phyloP scores from a whole-genome alignment of 805 yeast genomes.

The Ogataea trehaloabstinens region DNA sequence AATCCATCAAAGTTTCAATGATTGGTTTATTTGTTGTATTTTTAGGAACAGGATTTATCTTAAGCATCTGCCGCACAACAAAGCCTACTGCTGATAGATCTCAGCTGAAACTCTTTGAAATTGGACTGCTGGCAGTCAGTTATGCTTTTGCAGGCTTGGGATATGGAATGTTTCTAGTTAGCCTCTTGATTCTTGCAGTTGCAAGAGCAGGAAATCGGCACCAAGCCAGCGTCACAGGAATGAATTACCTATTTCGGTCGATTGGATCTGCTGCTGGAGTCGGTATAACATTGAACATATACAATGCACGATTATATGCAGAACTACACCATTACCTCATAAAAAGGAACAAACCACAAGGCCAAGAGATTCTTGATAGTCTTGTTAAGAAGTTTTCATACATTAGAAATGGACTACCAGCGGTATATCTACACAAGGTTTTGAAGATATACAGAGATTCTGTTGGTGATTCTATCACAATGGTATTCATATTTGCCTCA shows the following conservation, averaged over 20 bases:
- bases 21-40: slow-evolving; percentile 21
- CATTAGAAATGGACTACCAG: slow-evolving; percentile 31
- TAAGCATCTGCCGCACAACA: slow-evolving; percentile 16
- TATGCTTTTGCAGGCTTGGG: slow-evolving; percentile 35
- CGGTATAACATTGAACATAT: slow-evolving; percentile 39
- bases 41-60: slow-evolving; percentile 19
- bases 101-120: slow-evolving; percentile 15
- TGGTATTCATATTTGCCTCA: slow-evolving; percentile 25
- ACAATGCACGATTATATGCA: slow-evolving; percentile 31
- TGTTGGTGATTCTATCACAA: slow-evolving; percentile 24
- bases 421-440: slow-evolving; percentile 24
- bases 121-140: slow-evolving; percentile 28
- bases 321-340: slow-evolving; percentile 33
- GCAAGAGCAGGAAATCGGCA: slow-evolving; percentile 42
- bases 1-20: slow-evolving; percentile 24
- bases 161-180: slow-evolving; percentile 40
- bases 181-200: slow-evolving; percentile 40
- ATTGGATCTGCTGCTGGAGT: slow-evolving; percentile 47
- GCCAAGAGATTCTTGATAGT: slow-evolving; percentile 19
- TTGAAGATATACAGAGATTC: slow-evolving; percentile 30
- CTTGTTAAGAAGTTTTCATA: slow-evolving; percentile 26
- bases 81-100: slow-evolving; percentile 22
- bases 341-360: slow-evolving; percentile 23
- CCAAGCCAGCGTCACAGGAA: slow-evolving; percentile 49
- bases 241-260: slow-evolving; percentile 49